Evolutionary conservation across 257 asterid species (phyloP), one percentile per base, ranked within the genome.

Genomic region (Buddleja alternifolia): DNA sequence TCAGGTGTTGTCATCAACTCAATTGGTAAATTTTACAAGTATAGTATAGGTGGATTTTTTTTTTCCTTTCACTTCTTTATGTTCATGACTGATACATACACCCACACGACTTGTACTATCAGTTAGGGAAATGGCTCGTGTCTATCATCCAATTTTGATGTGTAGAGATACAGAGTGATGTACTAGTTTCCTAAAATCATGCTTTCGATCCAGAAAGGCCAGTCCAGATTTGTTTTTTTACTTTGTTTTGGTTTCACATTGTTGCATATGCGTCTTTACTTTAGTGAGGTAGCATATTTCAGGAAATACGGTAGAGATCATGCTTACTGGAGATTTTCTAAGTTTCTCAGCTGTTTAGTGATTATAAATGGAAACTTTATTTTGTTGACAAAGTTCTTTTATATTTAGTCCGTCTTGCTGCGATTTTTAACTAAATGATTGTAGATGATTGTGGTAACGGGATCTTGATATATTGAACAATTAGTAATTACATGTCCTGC

Each of bases 61-160:
- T 58, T 37, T 44, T 66, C 20, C 36, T 41, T 69, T 71, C 50
- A 44, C 66, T 75, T 76, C 51, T 73, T 32, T 45, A 55, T 79
- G 65, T 77, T 82, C 78, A 54, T 51, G 81, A 75, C 77, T 71
- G 72, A 75, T 53, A 64, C n/a, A n/a, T n/a, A n/a, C n/a, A n/a
- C 75, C 63, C 73, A 72, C 74, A 65, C 65, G 34, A 66, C 69
- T 70, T 77, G 75, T 81, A 67, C 74, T 39, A 39, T 59, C 63
- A 74, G 82, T 69, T 56, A 76, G 84, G 66, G 63, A 71, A 83
- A 75, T 67, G 61, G 46, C 66, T 55, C 50, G 48, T 70, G 39
- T 77, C 60, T 66, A 74, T 19, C 84, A 39, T 66, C 75, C 80
- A 73, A 73, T 80, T 81, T 84, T 85, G 84, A 74, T 76, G 77